Base-by-base conservation (phyloP, 2,329 filamentous ascomycete species). In the Ophiosphaerella narmari region DNA sequence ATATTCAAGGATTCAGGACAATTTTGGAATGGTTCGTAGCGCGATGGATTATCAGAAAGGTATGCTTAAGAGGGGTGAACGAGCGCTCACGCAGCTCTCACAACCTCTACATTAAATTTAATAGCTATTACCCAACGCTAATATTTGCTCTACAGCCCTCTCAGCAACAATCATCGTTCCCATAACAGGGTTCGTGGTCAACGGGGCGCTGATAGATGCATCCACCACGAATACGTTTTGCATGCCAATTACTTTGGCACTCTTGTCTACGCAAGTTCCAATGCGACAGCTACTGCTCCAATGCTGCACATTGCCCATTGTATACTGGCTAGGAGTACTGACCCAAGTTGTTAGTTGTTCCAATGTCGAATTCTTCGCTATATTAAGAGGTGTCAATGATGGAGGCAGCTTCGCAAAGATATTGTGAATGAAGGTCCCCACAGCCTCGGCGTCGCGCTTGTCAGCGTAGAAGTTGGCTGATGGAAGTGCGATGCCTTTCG, bases 141-240 rank as follows among this genome's bases (percentile, higher is more conserved):
- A 62, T 56, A 83, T 80, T 56, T 77, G 70, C 66, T 82, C 80
- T 2, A 76, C 73, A 1, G 76, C 81, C 55, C 74, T 75, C 70
- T 83, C 81, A 0, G 74, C 81, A 4, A 77, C 80, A 16, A 80
- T 75, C 79, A 83, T 82, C 23, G 81, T 74, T 0, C 79, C 80
- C 63, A 82, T 79, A 55, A 80, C 79, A 1, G 81, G 81, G 57
- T 83, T 83, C 1, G 80, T 79, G 0, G 78, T 82, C 57, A 83
- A 62, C 1, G 80, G 80, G 26, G 74, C 63, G 7, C 81, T 54
- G 34, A 82, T 80, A 32, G 76, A 79, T 0, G 75, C 77, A 60
- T 83, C 80, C 3, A 82, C 73, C 1, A 83, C 79, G 49, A 80
- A 76, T 21, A 83, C 62, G 58, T 83, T 83, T 1, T 71, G 51